Evolutionary conservation across 495 filamentous ascomycete species (phyloP), one percentile per base, ranked within the genome.

Genomic region (Penicillium pancosmium): DNA sequence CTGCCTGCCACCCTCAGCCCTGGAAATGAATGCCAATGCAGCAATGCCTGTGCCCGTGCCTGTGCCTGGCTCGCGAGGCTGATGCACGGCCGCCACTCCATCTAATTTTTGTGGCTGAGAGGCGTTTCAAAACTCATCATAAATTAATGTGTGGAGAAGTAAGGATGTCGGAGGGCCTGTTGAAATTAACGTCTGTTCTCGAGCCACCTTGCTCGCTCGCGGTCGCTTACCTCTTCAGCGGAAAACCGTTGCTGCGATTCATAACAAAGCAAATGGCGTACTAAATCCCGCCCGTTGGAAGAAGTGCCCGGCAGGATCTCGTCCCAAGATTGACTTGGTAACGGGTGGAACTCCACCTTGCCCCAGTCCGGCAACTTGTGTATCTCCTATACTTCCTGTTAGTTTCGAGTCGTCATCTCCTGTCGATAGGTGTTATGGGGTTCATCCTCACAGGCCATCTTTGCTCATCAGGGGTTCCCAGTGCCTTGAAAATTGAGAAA

Each of bases 401-500:
- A 48, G 46, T 27, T 23, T 50, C 25, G 31, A 46, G 27, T 31
- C 27, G 27, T 31, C 34, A 11, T 36, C 15, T 34, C 25, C 40
- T 33, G 33, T 50, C 43, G 41, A n/a, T 40, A 46, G 9, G 16
- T 44, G 41, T 7, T 0, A 44, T 18, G 4, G 41, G 41, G n/a
- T 19, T 19, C 48, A 48, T 41, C 61, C 77, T 68, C 78, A 86
- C 86, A 36, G 93, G 93, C 94, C 94, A 98, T 0, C 68, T 84
- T 35, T 86, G 78, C 43, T 80, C 73, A 47, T 87, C 86, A 0
- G 94, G 94, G 3, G 92, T 97, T 7, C 94, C 94, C 25, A 98
- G 73, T 12, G 84, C 92, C 70, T 86, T 84, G 73, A 99, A 99
- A 18, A 97, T 93, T 62, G 90, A 95, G 51, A 89, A 80, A 48